A percentile compares a stretch with the other conserved stretches of the same genome.
Evolutionary conservation across 2,329 filamentous ascomycete genomes (phyloP).

Genomic region (Trichoderma brevicompactum): DNA sequence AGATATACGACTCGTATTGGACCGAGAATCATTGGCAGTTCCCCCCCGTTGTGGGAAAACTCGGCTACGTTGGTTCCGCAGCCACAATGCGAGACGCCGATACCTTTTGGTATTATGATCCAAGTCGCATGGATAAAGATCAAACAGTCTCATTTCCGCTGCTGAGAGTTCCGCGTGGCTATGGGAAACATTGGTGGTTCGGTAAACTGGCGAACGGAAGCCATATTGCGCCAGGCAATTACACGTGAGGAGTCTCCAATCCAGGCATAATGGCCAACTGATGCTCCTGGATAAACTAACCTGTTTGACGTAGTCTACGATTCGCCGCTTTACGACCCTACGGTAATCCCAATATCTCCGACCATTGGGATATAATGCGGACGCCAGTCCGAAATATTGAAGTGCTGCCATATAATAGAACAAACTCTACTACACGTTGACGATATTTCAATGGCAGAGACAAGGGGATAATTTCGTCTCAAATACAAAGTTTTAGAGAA

Average conservation of each 20-base stretch:
- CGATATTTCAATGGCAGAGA: background rate
- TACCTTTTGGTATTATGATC: constrained; percentile 43
- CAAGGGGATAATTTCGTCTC: background rate
- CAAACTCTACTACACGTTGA: constrained; percentile 34
- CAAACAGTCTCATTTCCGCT: constrained; percentile 47
- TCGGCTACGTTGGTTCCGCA: constrained; percentile 50
- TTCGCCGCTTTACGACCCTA: constrained; percentile 50
- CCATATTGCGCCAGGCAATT: constrained; percentile 47
- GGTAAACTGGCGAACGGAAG: constrained; percentile 49
- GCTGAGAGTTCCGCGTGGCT: constrained; percentile 41
- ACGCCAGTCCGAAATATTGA: constrained; percentile 41
- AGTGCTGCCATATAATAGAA: constrained; percentile 41
- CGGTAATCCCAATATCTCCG: constrained; percentile 46
- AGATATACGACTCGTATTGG: constrained; percentile 48
- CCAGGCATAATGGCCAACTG: background rate
- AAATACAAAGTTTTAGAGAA: background rate
- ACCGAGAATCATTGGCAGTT: constrained; percentile 48
- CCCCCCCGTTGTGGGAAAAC: constrained; percentile 45
- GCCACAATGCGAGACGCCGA: constrained; percentile 45
- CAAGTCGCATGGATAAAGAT: constrained; percentile 42
- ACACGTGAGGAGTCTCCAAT: constrained; percentile 41
- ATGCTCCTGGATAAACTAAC: constrained; percentile 22
- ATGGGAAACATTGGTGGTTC: constrained; percentile 48
- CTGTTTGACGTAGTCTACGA: constrained; percentile 41
- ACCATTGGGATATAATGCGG: constrained; percentile 49